phyloP scores from a whole-genome alignment of 208 protist genomes.

The Acanthamoeba quina region DNA sequence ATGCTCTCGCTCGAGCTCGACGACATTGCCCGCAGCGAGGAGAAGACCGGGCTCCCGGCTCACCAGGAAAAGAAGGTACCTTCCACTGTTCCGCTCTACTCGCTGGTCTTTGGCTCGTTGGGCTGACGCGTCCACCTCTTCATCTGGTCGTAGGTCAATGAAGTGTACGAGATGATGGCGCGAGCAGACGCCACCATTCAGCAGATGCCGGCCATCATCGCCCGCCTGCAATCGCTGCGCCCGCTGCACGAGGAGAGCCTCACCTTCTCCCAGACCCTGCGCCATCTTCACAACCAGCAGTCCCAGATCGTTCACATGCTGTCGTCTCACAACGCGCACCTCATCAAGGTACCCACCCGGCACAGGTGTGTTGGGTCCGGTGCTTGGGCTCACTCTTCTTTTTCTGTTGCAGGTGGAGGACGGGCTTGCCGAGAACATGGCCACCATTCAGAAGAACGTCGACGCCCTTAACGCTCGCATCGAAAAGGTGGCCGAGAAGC shows the following conservation, averaged over 20 bases:
- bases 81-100: background rate
- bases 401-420: conserved; percentile 43
- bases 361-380: no score
- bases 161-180: conserved; percentile 74
- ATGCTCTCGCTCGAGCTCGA: conserved; percentile 72
- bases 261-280: conserved; percentile 55
- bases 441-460: conserved; percentile 72
- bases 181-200: conserved; percentile 63
- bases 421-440: conserved; percentile 68
- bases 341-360: conserved; percentile 39
- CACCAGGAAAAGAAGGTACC: conserved; percentile 74
- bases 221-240: conserved; percentile 51
- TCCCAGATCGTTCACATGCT: conserved; percentile 60
- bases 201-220: conserved; percentile 66
- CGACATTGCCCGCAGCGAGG: conserved; percentile 61
- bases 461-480: conserved; percentile 46
- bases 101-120: background rate
- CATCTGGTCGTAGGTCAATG: conserved; percentile 23
- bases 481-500: conserved; percentile 29
- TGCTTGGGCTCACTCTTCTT: conserved; percentile 19
- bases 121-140: background rate
- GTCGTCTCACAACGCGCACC: conserved; percentile 31
- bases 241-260: conserved; percentile 73
- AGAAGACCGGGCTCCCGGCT: conserved; percentile 12
- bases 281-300: conserved; percentile 60